These are phyloP conservation scores for Golubevia sp. DNA, from an alignment of 1,284 basidiomycete species.

Conservation along the genomic window DNA sequence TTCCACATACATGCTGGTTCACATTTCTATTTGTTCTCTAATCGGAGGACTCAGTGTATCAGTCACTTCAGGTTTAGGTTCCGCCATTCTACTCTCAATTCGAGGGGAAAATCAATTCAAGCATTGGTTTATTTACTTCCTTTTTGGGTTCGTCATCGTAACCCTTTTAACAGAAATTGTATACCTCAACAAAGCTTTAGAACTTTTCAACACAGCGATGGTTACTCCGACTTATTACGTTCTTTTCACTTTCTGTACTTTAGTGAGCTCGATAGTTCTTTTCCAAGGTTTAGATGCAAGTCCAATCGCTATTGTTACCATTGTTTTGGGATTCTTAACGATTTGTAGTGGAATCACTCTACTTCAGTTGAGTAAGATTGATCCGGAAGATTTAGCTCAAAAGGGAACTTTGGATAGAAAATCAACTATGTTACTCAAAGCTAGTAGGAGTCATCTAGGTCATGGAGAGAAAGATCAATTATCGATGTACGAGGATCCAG, in stretches of 20 bases:
- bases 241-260: slow-evolving; percentile 47
- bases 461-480: slow-evolving; percentile 20
- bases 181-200: slow-evolving; percentile 15
- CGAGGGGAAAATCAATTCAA: slow-evolving; percentile 63
- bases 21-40: slow-evolving; percentile 57
- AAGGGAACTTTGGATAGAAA: slow-evolving; percentile 44
- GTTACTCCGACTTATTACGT: slow-evolving; percentile 59
- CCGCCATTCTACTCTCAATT: slow-evolving; percentile 53
- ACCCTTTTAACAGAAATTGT: slow-evolving; percentile 53
- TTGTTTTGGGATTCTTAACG: slow-evolving; percentile 58
- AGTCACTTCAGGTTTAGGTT: slow-evolving; percentile 51
- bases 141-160: slow-evolving; percentile 55
- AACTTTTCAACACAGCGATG: slow-evolving; percentile 56
- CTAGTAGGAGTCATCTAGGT: slow-evolving; percentile 32
- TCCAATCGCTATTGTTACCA: slow-evolving; percentile 43
- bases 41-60: slow-evolving; percentile 59
- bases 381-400: slow-evolving; percentile 49
- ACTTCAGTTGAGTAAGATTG: slow-evolving; percentile 59
- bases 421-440: slow-evolving; percentile 50
- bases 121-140: slow-evolving; percentile 63
- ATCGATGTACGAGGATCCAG: slow-evolving; percentile 48
- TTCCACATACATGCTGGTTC: slow-evolving; percentile 55
- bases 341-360: slow-evolving; percentile 58
- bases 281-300: slow-evolving; percentile 49
- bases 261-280: slow-evolving; percentile 57